phyloP scores from a whole-genome alignment of 2,329 filamentous ascomycete species.

The Aspergillus ibericus region DNA sequence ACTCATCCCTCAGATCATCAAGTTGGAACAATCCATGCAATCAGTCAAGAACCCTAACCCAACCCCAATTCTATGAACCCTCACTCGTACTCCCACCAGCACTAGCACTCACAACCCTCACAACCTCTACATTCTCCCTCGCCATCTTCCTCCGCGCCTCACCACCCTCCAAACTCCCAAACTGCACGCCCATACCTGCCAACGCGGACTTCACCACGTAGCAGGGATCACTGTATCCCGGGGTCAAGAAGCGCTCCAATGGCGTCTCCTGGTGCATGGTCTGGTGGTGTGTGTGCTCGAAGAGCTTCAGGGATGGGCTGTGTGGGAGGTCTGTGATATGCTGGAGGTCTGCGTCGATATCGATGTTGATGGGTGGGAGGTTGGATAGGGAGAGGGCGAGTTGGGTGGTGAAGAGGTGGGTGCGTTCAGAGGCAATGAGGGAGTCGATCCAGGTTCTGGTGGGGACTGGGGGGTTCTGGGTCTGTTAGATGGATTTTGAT shows the following conservation, averaged over 20 bases:
- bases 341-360: slow-evolving; percentile 11
- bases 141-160: slow-evolving; percentile 16
- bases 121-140: slow-evolving; percentile 11
- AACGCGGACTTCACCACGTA: slow-evolving; percentile 19
- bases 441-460: slow-evolving; percentile 16
- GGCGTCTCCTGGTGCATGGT: slow-evolving; percentile 17
- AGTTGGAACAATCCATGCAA: no score
- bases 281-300: slow-evolving; percentile 8
- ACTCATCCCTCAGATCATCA: no score
- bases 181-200: slow-evolving; percentile 11
- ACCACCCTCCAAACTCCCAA: slow-evolving; percentile 18
- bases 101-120: not conserved
- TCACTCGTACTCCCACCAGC: not conserved
- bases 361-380: not conserved
- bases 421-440: slow-evolving; percentile 22
- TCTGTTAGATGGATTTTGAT: not conserved
- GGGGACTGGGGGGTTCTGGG: not conserved
- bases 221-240: slow-evolving; percentile 21
- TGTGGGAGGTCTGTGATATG: not conserved
- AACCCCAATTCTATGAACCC: not conserved
- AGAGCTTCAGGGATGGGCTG: slow-evolving; percentile 7
- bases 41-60: no score
- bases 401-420: slow-evolving; percentile 15
- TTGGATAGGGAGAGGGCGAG: not conserved
- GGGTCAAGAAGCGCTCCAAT: slow-evolving; percentile 27